A percentile compares a stretch with the other conserved stretches of the same genome.
Evolutionary conservation across 768 basidiomycete species (phyloP).

Genomic region (Mrakia gelida): DNA sequence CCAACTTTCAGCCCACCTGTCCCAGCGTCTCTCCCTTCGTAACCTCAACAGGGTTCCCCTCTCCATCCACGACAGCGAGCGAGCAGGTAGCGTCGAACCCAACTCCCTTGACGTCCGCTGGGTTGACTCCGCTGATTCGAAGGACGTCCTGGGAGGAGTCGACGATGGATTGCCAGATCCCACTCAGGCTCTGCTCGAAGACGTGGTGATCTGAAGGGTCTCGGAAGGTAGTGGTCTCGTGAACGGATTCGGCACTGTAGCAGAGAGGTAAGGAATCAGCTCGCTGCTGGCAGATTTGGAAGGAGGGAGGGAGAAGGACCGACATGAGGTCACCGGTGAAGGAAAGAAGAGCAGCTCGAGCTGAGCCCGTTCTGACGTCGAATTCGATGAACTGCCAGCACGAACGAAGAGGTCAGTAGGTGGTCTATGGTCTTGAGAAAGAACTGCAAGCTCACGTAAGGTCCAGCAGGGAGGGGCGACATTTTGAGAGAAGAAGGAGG

Average conservation of each 20-base stretch:
- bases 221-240: slow-evolving; percentile 77
- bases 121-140: slow-evolving; percentile 49
- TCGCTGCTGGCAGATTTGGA: background rate
- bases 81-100: slow-evolving; percentile 98
- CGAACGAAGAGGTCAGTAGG: background rate
- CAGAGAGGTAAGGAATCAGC: slow-evolving; percentile 13
- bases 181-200: slow-evolving; percentile 89
- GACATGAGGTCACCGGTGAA: slow-evolving; percentile 60
- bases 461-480: background rate
- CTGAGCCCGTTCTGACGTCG: slow-evolving; percentile 81
- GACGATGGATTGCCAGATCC: slow-evolving; percentile 77
- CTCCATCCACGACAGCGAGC: slow-evolving; percentile 71
- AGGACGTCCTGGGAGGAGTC: slow-evolving; percentile 57
- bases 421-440: background rate
- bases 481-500: background rate
- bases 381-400: slow-evolving; percentile 48
- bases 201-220: slow-evolving; percentile 79
- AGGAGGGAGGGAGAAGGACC: slow-evolving; percentile 23
- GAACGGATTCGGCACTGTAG: slow-evolving; percentile 6
- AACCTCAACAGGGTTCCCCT: slow-evolving; percentile 70
- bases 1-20: slow-evolving; percentile 48
- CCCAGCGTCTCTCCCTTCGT: slow-evolving; percentile 66
- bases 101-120: slow-evolving; percentile 69
- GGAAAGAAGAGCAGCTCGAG: slow-evolving; percentile 75
- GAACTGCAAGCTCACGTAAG: background rate